Base-by-base conservation (phyloP, 768 basidiomycete species). In the Boletus tylopilopsis region DNA sequence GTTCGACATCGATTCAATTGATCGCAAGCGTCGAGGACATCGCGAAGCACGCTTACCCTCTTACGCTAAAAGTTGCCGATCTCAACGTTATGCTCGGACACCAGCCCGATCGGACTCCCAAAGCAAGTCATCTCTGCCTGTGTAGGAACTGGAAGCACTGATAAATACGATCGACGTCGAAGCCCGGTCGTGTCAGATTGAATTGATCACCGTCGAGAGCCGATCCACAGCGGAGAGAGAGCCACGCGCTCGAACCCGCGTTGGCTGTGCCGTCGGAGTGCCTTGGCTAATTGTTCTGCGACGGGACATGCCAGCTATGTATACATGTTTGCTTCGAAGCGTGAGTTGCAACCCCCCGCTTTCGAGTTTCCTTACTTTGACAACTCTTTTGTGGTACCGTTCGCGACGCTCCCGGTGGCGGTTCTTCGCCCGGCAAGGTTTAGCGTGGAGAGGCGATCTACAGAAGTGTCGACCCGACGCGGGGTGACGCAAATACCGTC, bases 91-190 rank as follows among this genome's bases (percentile, higher is more conserved):
- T 22, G 35, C 25, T 45, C 53, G 32, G 47, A 54, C 40, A 29
- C 39, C 45, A n/a, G n/a, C 22, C 45, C 43, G 51, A 50, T 60
- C 54, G 33, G 34, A 24, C 57, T 54, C 45, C 57, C 41, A 63
- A 62, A 54, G 42, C 46, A 47, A 62, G 44, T 48, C 34, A 49
- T 40, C 54, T 54, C 50, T 59, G 50, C 18, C 21, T 37, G 18
- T 41, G 56, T 27, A 59, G 52, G 50, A 62, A 55, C 24, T 15
- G 38, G 51, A 59, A 52, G 50, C 29, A 21, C 34, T 30, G 29
- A 56, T 64, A 50, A 54, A 24, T 8, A 18, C 37, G 63, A 64
- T 63, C 63, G 63, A 60, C 56, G 37, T 53, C 62, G 57, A 62
- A 59, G 57, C 50, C 19, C 36, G 42, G 29, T 16, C 30, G 23